These are phyloP conservation scores for Cryptosporidium canis DNA, from an alignment of 169 alveolate genomes.

Conservation along the genomic window DNA sequence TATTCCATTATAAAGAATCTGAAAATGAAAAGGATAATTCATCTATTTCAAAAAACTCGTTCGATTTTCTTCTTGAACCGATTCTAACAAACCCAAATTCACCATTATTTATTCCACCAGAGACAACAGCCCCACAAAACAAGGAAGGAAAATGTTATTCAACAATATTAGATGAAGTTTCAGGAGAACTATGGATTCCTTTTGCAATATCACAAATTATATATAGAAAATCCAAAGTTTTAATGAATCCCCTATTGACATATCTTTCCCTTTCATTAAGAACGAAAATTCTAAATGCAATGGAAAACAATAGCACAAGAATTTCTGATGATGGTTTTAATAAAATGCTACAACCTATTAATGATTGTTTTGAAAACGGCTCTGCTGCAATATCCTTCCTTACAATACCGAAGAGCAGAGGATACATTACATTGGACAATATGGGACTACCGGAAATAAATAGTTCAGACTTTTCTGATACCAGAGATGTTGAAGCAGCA, in stretches of 20 bases:
- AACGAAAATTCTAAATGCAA: slow-evolving; percentile 31
- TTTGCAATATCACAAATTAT: slow-evolving; percentile 70
- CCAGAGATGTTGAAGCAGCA: slow-evolving; percentile 62
- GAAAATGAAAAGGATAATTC: background rate
- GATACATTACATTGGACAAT: slow-evolving; percentile 42
- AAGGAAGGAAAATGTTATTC: slow-evolving; percentile 49
- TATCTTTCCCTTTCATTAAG: slow-evolving; percentile 48
- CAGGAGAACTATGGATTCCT: slow-evolving; percentile 72
- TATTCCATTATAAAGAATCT: slow-evolving; percentile 26
- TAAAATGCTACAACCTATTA: slow-evolving; percentile 51
- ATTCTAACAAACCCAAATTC: slow-evolving; percentile 24
- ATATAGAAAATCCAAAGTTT: slow-evolving; percentile 47
- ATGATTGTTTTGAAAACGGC: slow-evolving; percentile 64
- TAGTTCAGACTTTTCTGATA: slow-evolving; percentile 66
- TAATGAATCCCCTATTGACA: slow-evolving; percentile 55
- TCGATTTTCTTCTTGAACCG: slow-evolving; percentile 33
- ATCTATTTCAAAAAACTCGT: slow-evolving; percentile 13
- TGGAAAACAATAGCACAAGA: slow-evolving; percentile 47
- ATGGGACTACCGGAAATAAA: slow-evolving; percentile 64
- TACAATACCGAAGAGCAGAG: slow-evolving; percentile 66
- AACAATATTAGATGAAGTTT: slow-evolving; percentile 62
- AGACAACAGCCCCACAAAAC: slow-evolving; percentile 10
- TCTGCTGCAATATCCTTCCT: slow-evolving; percentile 60
- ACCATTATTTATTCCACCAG: slow-evolving; percentile 34
- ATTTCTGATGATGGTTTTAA: slow-evolving; percentile 52